These are phyloP conservation scores for Silene vulgaris DNA, from an alignment of 179 eudicot species.

Conservation along the genomic window DNA sequence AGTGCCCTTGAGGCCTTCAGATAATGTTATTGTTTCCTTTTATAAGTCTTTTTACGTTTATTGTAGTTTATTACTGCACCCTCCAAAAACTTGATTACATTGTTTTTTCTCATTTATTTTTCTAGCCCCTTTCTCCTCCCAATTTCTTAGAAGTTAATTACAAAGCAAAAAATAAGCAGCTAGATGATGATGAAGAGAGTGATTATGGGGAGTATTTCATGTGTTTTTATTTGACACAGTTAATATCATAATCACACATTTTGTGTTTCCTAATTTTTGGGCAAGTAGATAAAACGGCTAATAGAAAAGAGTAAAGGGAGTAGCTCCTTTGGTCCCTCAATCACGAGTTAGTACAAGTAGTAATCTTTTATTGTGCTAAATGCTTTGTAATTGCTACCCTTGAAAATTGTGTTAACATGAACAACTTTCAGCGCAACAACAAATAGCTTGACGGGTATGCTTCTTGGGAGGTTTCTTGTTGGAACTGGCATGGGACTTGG, in stretches of 20 bases:
- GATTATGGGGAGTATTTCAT: background rate
- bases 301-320: background rate
- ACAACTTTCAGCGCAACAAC: slow-evolving; percentile 58
- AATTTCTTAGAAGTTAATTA: background rate
- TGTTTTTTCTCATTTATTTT: background rate
- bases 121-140: background rate
- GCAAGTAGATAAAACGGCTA: background rate
- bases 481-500: slow-evolving; percentile 94
- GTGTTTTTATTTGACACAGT: background rate
- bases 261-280: background rate
- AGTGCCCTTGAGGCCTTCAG: too few species aligned
- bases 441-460: slow-evolving; percentile 59
- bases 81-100: background rate
- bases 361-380: background rate
- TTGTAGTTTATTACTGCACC: too few species aligned
- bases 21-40: too few species aligned
- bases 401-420: slow-evolving; percentile 17
- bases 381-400: slow-evolving; percentile 13
- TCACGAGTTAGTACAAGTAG: slow-evolving; percentile 1
- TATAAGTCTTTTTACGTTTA: too few species aligned
- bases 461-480: slow-evolving; percentile 80
- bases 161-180: background rate
- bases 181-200: background rate
- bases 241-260: background rate
- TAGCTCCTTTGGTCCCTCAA: background rate